These are phyloP conservation scores for Coniella lustricola DNA, from an alignment of 2,329 filamentous ascomycete species.

Conservation along the genomic window DNA sequence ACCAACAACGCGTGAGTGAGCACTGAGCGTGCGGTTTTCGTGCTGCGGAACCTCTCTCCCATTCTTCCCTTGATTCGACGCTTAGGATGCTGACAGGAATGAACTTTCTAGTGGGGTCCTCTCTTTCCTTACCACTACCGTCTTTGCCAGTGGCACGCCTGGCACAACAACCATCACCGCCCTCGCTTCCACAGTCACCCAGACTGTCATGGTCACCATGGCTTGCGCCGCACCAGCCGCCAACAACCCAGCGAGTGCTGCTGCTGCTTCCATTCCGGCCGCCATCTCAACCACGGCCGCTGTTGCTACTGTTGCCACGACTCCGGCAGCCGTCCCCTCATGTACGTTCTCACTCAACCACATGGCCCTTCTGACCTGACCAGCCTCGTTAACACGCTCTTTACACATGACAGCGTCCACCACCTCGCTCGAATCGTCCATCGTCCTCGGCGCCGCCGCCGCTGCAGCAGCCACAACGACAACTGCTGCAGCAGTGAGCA, in stretches of 20 bases:
- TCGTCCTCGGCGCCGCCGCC: conserved; percentile 21
- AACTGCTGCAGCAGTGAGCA: conserved; percentile 14
- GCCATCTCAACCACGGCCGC: conserved; percentile 18
- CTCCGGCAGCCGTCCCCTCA: conserved; percentile 2
- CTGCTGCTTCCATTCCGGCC: conserved; percentile 16
- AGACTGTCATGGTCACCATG: conserved; percentile 21
- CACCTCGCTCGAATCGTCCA: conserved; percentile 21
- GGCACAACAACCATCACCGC: conserved; percentile 32
- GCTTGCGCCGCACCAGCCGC: conserved; percentile 15
- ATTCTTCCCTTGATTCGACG: neutral
- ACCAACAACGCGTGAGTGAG: conserved; percentile 2
- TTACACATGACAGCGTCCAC: conserved; percentile 5
- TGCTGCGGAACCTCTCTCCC: neutral
- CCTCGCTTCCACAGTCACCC: conserved; percentile 23
- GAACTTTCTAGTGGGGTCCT: neutral
- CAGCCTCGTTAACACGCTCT: neutral
- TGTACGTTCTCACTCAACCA: neutral
- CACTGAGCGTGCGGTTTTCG: neutral
- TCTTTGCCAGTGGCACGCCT: conserved; percentile 24
- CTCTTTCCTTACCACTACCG: conserved; percentile 31
- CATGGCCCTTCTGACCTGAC: neutral
- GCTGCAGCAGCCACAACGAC: conserved; percentile 18
- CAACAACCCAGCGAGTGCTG: conserved; percentile 11
- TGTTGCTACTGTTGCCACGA: conserved; percentile 9
- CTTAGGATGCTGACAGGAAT: neutral